Evolutionary conservation across 768 basidiomycete genomes (phyloP).

Genomic region (Tulasnella sp.): DNA sequence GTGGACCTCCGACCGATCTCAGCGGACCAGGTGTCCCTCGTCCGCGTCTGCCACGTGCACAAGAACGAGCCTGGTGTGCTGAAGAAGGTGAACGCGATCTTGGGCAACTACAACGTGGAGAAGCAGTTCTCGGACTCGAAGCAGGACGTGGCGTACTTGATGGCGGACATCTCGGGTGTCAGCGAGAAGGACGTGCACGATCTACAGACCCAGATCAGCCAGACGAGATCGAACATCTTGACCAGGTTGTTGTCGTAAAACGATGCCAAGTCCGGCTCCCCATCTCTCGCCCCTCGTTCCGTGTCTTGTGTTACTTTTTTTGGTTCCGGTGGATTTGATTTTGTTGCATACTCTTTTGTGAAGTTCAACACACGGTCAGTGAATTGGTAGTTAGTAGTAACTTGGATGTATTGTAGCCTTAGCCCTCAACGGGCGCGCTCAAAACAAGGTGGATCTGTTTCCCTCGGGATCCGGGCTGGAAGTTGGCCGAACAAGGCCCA

Average conservation of each 20-base stretch:
- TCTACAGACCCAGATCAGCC: constrained; percentile 65
- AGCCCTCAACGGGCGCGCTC: neutral
- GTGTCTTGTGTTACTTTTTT: neutral
- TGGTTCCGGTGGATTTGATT: neutral
- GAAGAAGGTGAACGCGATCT: constrained; percentile 83
- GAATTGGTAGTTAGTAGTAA: neutral
- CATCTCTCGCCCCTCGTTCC: neutral
- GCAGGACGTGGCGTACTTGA: constrained; percentile 84
- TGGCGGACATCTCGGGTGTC: constrained; percentile 94
- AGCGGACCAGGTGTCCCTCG: constrained; percentile 62
- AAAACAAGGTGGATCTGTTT: neutral
- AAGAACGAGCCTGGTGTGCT: constrained; percentile 93
- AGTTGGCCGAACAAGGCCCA: too few species aligned
- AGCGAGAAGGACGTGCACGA: constrained; percentile 66
- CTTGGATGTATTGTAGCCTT: neutral
- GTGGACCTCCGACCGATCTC: constrained; percentile 91
- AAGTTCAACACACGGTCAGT: neutral
- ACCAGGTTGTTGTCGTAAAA: constrained; percentile 64
- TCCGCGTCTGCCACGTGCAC: constrained; percentile 93
- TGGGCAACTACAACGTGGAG: constrained; percentile 94
- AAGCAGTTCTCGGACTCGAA: constrained; percentile 99
- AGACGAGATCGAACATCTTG: constrained; percentile 76
- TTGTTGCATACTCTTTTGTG: neutral
- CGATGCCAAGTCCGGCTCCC: too few species aligned
- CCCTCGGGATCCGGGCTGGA: too few species aligned